These are phyloP conservation scores for Eragrostis curvula DNA, from an alignment of 176 grass and related monocot species.

Conservation along the genomic window DNA sequence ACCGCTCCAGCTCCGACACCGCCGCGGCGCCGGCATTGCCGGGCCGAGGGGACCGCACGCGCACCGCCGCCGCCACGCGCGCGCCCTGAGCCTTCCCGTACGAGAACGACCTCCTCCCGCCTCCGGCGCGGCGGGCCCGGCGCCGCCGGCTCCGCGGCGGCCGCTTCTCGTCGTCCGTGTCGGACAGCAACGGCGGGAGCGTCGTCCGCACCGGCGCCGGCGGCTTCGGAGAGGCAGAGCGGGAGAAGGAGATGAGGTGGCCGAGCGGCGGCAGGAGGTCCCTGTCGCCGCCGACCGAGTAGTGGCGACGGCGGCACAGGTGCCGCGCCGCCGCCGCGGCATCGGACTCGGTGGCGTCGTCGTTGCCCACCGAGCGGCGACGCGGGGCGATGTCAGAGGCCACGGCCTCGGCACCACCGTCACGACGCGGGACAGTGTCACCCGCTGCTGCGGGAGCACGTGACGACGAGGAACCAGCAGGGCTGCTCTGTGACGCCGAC, in stretches of 20 bases:
- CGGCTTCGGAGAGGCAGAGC: constrained; percentile 4
- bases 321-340: constrained; percentile 16
- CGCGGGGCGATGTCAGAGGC: constrained; percentile 37
- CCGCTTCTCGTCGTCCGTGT: constrained; percentile 42
- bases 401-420: background rate
- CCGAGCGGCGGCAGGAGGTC: constrained; percentile 46
- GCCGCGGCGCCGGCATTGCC: background rate
- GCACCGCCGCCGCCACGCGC: constrained; percentile 32
- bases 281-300: constrained; percentile 61
- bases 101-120: constrained; percentile 59
- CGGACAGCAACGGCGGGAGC: constrained; percentile 23
- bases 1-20: constrained; percentile 56
- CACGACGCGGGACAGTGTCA: constrained; percentile 34
- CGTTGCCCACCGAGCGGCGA: constrained; percentile 56
- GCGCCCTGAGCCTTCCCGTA: constrained; percentile 35
- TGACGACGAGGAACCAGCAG: background rate
- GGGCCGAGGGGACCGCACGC: constrained; percentile 47
- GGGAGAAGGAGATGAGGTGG: constrained; percentile 53
- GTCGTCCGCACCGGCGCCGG: background rate
- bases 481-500: constrained; percentile 29
- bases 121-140: constrained; percentile 13
- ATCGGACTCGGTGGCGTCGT: constrained; percentile 20
- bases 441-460: background rate
- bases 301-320: constrained; percentile 47
- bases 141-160: constrained; percentile 28